These are phyloP conservation scores for Citrus australasica DNA, from an alignment of 345 rosid genomes.

Conservation along the genomic window DNA sequence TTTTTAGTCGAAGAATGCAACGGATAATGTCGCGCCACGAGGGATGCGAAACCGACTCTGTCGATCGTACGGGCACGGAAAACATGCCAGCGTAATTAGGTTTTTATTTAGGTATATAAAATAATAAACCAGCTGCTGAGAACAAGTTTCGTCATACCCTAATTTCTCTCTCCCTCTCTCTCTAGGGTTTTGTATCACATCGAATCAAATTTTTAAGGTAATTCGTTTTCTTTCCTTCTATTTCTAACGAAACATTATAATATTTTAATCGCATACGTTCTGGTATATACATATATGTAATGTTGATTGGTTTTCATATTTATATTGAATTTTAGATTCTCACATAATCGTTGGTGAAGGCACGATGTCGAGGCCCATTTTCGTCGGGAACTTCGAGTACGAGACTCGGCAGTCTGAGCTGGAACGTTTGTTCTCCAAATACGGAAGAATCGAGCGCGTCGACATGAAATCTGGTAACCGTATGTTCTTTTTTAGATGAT, in stretches of 20 bases:
- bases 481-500: not conserved
- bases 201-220: conserved; percentile 5
- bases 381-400: conserved; percentile 77
- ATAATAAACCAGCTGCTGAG: not conserved
- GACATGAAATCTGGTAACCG: conserved; percentile 89
- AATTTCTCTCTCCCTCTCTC: not conserved
- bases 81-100: not conserved
- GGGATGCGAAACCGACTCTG: not conserved
- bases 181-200: conserved; percentile 4
- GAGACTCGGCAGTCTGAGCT: conserved; percentile 81
- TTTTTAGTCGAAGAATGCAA: not conserved
- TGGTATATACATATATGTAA: not conserved
- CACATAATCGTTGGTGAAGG: not conserved
- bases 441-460: conserved; percentile 75
- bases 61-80: conserved; percentile 6
- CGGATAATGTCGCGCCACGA: not conserved
- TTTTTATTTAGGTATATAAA: not conserved
- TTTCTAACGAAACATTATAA: not conserved
- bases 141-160: no score
- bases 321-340: conserved; percentile 1
- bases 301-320: not conserved
- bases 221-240: not conserved
- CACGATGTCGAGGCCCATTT: conserved; percentile 54
- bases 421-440: conserved; percentile 69
- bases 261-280: no score